Evolutionary conservation across 768 basidiomycete genomes (phyloP), one percentile per base, ranked within the genome.

Genomic region (Leccinum uliginosum): DNA sequence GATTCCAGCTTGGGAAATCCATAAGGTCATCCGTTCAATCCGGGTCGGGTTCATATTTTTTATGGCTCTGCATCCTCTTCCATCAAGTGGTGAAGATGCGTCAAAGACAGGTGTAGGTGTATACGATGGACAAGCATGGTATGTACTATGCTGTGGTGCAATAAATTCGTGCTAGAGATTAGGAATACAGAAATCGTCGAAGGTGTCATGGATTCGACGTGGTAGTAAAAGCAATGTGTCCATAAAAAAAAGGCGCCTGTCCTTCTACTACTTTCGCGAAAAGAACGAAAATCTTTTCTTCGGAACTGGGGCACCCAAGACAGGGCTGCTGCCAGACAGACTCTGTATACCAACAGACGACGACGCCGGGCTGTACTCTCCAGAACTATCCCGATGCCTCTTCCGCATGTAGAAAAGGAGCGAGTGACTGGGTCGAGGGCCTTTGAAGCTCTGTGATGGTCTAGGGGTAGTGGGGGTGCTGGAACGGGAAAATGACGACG

Each of bases 1-100:
- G 73, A 74, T 74, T 74, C 73, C 73, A 74, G 72, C 58, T n/a
- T 61, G 47, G 58, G 45, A 35, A 54, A 8, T 75, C 75, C 74
- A 71, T 68, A 76, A 75, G 74, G 75, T 76, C 75, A 74, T 75
- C 75, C 74, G 74, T 76, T 76, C 75, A 72, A 75, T 69, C 70
- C 75, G 74, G 74, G 75, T 75, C 64, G 72, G 73, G 74, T 71
- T 74, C 72, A 74, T 3, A 53, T 48, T 24, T 44, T 45, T 21
- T 21, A 38, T 38, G 19, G 21, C 21, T 21, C 44, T 45, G 3
- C 11, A 21, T 23, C 23, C 44, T 14, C 19, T 44, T 44, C 43
- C 21, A 23, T 19, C 23, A 21, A 9, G 21, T 21, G 19, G 43
- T 15, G 12, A 24, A 15, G 14, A 14, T 24, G 15, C 19, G 5